Evolutionary conservation across 2,329 filamentous ascomycete species (phyloP), one percentile per base, ranked within the genome.

Genomic region (Botrytis byssoidea): DNA sequence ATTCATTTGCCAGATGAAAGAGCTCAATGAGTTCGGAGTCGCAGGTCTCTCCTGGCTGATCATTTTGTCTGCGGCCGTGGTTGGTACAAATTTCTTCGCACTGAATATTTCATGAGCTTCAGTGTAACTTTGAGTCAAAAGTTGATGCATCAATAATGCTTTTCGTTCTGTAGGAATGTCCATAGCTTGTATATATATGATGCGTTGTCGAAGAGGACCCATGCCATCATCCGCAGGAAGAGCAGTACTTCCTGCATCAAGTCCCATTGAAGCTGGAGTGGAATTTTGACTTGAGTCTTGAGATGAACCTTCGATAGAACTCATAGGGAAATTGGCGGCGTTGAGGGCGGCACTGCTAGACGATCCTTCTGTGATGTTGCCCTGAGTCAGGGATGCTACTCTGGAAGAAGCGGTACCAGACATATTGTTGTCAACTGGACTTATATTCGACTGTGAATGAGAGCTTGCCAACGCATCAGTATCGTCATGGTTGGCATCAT

Each of bases 181-280:
- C 77, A 86, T 86, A 40, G 87, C 85, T 80, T 93, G 91, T 75
- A 95, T 91, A 35, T 84, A 85, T 74, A 92, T 86, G 76, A 96
- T 94, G 75, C 88, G 89, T 76, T 84, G 86, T 78, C 93, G 86
- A 78, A 95, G 82, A 72, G 84, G 82, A 29, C 87, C 85, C 91
- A 93, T 95, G 63, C 93, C 93, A 84, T 96, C 93, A 79, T 95
- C 92, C 80, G 91, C 93, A 1, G 93, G 92, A 20, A 82, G 73
- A 22, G 79, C 78, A 48, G 74, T 76, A 60, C 76, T 77, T 32
- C 77, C 77, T 5, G 76, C 75, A 37, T 75, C 76, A 59, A 66
- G 75, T 5, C 73, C 73, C 51, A 74, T 73, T 20, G 59, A 73
- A 35, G 72, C 65, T 20, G 73, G 61, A 35, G 72, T 60, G 25